These are phyloP conservation scores for Acidiella bohemica DNA, from an alignment of 495 filamentous ascomycete genomes.

Conservation along the genomic window DNA sequence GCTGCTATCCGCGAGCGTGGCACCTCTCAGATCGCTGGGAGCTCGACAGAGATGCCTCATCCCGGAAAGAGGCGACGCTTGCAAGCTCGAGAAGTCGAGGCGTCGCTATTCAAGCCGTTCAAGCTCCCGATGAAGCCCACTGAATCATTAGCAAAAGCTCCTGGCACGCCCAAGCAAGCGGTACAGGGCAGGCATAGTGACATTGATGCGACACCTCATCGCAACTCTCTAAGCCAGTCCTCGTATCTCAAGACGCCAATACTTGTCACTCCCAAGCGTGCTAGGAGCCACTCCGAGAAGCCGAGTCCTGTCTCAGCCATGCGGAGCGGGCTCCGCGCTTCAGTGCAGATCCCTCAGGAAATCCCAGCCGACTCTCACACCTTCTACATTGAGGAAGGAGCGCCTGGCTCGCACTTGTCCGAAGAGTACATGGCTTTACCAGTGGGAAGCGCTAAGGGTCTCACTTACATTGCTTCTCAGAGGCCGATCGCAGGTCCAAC, in stretches of 20 bases:
- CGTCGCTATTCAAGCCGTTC: slow-evolving; percentile 2
- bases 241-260: slow-evolving; percentile 11
- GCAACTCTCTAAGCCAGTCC: not conserved
- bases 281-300: too few relatives aligned
- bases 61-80: not conserved
- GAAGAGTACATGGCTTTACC: too few relatives aligned
- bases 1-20: not conserved
- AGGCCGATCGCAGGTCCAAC: too few relatives aligned
- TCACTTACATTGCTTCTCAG: too few relatives aligned
- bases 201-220: not conserved
- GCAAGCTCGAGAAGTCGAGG: not conserved
- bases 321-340: too few relatives aligned
- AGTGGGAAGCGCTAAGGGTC: too few relatives aligned
- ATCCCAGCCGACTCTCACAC: too few relatives aligned
- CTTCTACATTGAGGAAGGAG: too few relatives aligned
- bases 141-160: not conserved
- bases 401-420: too few relatives aligned
- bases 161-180: not conserved
- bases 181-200: not conserved
- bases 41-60: not conserved
- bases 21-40: too few relatives aligned
- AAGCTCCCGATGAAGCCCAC: not conserved
- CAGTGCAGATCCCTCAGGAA: too few relatives aligned
- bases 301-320: too few relatives aligned
- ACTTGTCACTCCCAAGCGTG: slow-evolving; percentile 4